Conservation (phyloP, 208 protist genomes). For the Porcisia hertigi region DNA sequence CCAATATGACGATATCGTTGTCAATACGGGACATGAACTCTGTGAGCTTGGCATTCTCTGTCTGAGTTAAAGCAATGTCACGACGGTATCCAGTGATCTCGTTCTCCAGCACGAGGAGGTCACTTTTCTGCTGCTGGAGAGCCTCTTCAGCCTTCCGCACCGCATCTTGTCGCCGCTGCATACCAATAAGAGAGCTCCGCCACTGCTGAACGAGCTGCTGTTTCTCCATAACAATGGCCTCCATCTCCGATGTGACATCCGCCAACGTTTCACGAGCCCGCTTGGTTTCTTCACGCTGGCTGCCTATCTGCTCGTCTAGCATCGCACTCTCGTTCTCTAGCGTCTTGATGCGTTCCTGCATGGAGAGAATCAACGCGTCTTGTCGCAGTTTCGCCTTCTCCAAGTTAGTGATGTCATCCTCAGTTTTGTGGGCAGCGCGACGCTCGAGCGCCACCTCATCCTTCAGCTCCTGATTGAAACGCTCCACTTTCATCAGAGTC, state of each 20-base stretch:
- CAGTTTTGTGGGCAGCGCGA: slow-evolving; percentile 95
- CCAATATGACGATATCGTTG: slow-evolving; percentile 89
- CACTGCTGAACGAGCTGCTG: slow-evolving; percentile 95
- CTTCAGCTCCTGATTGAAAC: slow-evolving; percentile 95
- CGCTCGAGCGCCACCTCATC: slow-evolving; percentile 93
- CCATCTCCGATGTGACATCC: slow-evolving; percentile 94
- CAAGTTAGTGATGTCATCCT: slow-evolving; percentile 94
- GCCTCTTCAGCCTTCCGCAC: slow-evolving; percentile 93
- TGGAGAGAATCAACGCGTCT: slow-evolving; percentile 88
- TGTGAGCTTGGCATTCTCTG: slow-evolving; percentile 90
- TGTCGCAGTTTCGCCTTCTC: slow-evolving; percentile 93
- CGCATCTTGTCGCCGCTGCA: slow-evolving; percentile 94
- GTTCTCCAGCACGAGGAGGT: slow-evolving; percentile 89
- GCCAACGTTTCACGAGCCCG: slow-evolving; percentile 86
- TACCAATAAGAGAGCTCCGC: slow-evolving; percentile 92
- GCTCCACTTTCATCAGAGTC: slow-evolving; percentile 90
- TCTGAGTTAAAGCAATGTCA: slow-evolving; percentile 81
- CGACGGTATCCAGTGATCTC: slow-evolving; percentile 91
- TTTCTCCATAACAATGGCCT: slow-evolving; percentile 94
- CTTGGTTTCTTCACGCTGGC: slow-evolving; percentile 92
- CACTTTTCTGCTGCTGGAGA: slow-evolving; percentile 90
- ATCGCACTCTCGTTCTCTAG: slow-evolving; percentile 86
- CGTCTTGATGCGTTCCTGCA: slow-evolving; percentile 84
- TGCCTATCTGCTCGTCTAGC: slow-evolving; percentile 83
- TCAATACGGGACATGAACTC: slow-evolving; percentile 92